Percentiles rank a stretch among this genome's conserved stretches.
phyloP scores from a whole-genome alignment of 345 rosid species.

The Eucalyptus rudis region DNA sequence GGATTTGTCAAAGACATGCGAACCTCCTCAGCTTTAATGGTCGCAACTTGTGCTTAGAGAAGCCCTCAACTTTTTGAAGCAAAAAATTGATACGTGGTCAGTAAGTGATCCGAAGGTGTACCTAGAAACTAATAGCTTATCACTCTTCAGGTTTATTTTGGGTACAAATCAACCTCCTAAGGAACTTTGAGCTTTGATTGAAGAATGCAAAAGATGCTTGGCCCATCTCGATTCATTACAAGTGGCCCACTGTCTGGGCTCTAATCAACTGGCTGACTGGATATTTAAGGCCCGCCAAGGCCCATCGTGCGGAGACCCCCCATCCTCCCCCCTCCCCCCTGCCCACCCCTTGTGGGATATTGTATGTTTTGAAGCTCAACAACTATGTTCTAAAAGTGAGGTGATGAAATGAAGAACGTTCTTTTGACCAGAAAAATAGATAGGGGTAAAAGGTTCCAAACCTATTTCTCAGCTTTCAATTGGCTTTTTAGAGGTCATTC shows the following conservation, averaged over 20 bases:
- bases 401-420: background rate
- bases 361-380: background rate
- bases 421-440: background rate
- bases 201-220: background rate
- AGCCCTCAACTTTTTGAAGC: background rate
- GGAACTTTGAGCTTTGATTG: background rate
- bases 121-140: background rate
- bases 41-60: background rate
- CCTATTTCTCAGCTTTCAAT: fast-evolving
- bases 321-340: background rate
- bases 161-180: background rate
- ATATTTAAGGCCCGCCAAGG: background rate
- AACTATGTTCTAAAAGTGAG: background rate
- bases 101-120: background rate
- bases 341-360: fast-evolving
- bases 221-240: background rate
- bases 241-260: background rate
- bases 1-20: background rate
- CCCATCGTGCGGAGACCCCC: background rate
- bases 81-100: background rate
- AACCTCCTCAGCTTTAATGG: background rate
- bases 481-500: background rate
- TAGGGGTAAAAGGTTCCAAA: background rate
- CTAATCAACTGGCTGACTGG: background rate
- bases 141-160: background rate